Evolutionary conservation across 75 land plant species (phyloP).

Genomic region (Picea sitchensis): DNA sequence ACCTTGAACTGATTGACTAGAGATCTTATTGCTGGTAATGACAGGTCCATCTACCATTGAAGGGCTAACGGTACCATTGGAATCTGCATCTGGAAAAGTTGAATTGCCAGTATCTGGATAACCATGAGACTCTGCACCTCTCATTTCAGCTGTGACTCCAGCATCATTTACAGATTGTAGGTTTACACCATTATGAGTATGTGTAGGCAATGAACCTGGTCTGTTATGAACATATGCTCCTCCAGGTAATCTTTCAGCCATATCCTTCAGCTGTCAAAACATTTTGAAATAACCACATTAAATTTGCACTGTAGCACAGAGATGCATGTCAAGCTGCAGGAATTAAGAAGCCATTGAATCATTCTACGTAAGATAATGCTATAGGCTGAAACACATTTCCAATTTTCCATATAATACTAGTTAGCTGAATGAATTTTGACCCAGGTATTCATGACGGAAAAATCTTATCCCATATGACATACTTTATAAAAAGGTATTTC

Average conservation of each 20-base stretch:
- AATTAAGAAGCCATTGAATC: too few relatives aligned
- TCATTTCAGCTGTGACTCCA: constrained; percentile 4
- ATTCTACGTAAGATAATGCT: too few relatives aligned
- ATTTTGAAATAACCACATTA: neutral
- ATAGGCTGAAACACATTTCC: too few relatives aligned
- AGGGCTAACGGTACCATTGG: constrained; percentile 21
- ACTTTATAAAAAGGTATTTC: too few relatives aligned
- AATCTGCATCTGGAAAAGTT: constrained; percentile 15
- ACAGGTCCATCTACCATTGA: constrained; percentile 9
- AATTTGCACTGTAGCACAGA: too few relatives aligned
- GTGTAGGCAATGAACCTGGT: constrained; percentile 6
- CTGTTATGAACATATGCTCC: constrained; percentile 8
- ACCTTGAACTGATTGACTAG: constrained; percentile 7
- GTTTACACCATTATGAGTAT: constrained; percentile 1
- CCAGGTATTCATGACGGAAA: too few relatives aligned
- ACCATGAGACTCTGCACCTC: constrained; percentile 2
- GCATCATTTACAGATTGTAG: neutral
- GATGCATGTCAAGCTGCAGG: too few relatives aligned
- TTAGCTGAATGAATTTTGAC: too few relatives aligned
- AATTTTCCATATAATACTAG: too few relatives aligned
- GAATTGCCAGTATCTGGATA: neutral
- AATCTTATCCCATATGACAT: too few relatives aligned
- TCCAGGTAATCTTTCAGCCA: constrained; percentile 58
- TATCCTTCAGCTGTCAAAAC: constrained; percentile 51
- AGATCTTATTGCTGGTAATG: constrained; percentile 10